phyloP scores from a whole-genome alignment of 139 green algal species.

The Mychonastes homosphaera region DNA sequence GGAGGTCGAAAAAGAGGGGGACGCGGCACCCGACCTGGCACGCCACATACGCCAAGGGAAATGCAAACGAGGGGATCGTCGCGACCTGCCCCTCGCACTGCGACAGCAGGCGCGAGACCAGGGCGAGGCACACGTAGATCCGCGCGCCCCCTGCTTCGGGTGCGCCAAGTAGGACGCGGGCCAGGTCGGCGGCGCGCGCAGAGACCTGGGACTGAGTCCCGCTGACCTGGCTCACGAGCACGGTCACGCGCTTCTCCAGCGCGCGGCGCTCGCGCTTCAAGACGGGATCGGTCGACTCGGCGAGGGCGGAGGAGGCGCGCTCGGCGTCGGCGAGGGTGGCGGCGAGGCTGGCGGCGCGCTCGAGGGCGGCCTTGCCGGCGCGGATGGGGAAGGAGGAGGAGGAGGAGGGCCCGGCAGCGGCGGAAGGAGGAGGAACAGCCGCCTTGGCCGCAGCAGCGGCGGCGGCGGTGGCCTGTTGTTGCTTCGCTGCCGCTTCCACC shows the following conservation, averaged over 20 bases:
- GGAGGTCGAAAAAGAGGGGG: slow-evolving; percentile 10
- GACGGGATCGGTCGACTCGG: too few relatives aligned
- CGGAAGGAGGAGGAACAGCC: too few relatives aligned
- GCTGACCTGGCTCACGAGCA: slow-evolving; percentile 17
- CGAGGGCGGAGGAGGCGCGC: too few relatives aligned
- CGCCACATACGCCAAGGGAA: slow-evolving; percentile 14
- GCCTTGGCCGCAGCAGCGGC: too few relatives aligned
- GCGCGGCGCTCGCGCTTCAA: slow-evolving; percentile 12
- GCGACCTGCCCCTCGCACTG: slow-evolving; percentile 50
- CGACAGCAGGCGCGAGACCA: slow-evolving; percentile 18
- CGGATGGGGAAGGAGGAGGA: too few relatives aligned
- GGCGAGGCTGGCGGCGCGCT: too few relatives aligned
- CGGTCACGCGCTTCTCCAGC: slow-evolving; percentile 18
- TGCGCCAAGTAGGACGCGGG: not conserved
- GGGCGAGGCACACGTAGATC: slow-evolving; percentile 1
- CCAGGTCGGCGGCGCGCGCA: not conserved
- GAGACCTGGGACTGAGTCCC: slow-evolving; percentile 12
- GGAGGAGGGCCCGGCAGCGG: too few relatives aligned
- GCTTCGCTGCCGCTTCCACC: too few relatives aligned
- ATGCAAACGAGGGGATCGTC: slow-evolving; percentile 23
- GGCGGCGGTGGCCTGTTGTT: too few relatives aligned
- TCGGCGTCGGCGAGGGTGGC: too few relatives aligned
- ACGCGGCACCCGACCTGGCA: not conserved
- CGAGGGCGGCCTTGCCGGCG: too few relatives aligned
- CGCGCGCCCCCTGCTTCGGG: not conserved